Base-by-base conservation (phyloP, 2,329 filamentous ascomycete genomes). In the Fonsecaea nubica region DNA sequence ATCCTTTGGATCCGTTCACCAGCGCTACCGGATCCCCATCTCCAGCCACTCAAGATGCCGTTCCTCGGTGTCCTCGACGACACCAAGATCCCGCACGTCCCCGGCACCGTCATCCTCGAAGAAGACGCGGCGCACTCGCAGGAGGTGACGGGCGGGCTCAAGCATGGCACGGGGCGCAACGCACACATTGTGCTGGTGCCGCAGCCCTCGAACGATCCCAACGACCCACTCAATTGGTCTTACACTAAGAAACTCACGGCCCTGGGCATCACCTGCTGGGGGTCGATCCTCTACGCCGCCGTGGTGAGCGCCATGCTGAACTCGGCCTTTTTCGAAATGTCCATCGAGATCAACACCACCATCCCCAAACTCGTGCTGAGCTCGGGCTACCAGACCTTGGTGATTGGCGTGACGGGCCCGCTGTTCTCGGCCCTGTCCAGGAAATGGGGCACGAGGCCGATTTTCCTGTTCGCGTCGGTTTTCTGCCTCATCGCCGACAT, bases 331-430 rank as follows among this genome's bases (percentile, higher is more conserved):
- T 66, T 69, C 1, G 72, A 73, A 7, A 77, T 84, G 13, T 78
- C 78, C 7, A 73, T 80, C 60, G 79, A 78, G 2, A 80, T 80
- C 0, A 77, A 77, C 6, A 71, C 83, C 5, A 81, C 77, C 0
- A 69, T 84, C n/a, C 73, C 72, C 4, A 78, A 81, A 45, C 70
- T 84, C 30, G 83, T 83, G 64, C 77, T 79, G 59, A 81, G 81
- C 2, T 83, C 80, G 2, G 82, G 82, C 1, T 82, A 81, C 42
- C 80, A 82, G 77, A 78, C 77, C 48, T 72, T 80, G 1, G 72
- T 78, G 10, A 72, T 77, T 5, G 77, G 77, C 33, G 77, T 76
- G 72, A 76, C 74, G 0, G 73, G 75, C 12, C 65, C 78, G 2
- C 66, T 78, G 18, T 78, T 77, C 74, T 66, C 60, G 3, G 80